A percentile compares a stretch with the other conserved stretches of the same genome.
These are phyloP conservation scores for Chytriomyces sp. DNA, from an alignment of 192 early-diverging fungal genomes.

Conservation along the genomic window DNA sequence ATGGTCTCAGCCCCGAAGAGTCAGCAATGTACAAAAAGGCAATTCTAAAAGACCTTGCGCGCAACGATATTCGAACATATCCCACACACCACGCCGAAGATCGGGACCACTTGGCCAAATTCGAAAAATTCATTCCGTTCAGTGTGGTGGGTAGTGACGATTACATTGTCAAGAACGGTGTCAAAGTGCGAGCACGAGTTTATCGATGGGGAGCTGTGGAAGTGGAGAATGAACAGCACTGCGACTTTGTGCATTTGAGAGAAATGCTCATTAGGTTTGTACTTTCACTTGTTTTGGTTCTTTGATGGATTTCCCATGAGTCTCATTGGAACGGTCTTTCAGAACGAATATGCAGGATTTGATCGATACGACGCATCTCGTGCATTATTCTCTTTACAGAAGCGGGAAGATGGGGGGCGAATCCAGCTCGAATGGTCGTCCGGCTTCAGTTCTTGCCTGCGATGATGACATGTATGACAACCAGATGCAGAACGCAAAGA, in stretches of 20 bases:
- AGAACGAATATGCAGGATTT: conserved; percentile 97
- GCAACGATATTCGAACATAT: conserved; percentile 66
- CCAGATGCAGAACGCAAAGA: conserved; percentile 69
- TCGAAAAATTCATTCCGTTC: conserved; percentile 80
- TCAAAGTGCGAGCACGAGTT: conserved; percentile 85
- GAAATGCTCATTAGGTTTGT: conserved; percentile 36
- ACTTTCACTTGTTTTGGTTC: not conserved
- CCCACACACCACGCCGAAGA: conserved; percentile 71
- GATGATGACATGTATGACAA: conserved; percentile 77
- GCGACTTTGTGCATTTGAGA: conserved; percentile 90
- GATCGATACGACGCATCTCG: conserved; percentile 94
- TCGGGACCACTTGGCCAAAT: conserved; percentile 59
- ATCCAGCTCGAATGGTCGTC: conserved; percentile 63
- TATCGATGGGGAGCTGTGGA: conserved; percentile 96
- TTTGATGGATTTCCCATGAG: conserved; percentile 35
- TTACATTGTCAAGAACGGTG: conserved; percentile 73
- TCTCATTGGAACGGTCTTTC: conserved; percentile 19
- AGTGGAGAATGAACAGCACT: conserved; percentile 92
- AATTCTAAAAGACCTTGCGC: conserved; percentile 65
- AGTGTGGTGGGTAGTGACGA: conserved; percentile 92
- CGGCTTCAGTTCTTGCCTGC: conserved; percentile 76
- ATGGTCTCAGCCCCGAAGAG: conserved; percentile 86
- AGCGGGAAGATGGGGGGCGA: conserved; percentile 80
- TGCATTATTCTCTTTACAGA: conserved; percentile 96
- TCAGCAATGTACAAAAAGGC: conserved; percentile 82